Base-by-base conservation (phyloP, 352 stramenopile genomes). In the Phytopythium delawarense region DNA sequence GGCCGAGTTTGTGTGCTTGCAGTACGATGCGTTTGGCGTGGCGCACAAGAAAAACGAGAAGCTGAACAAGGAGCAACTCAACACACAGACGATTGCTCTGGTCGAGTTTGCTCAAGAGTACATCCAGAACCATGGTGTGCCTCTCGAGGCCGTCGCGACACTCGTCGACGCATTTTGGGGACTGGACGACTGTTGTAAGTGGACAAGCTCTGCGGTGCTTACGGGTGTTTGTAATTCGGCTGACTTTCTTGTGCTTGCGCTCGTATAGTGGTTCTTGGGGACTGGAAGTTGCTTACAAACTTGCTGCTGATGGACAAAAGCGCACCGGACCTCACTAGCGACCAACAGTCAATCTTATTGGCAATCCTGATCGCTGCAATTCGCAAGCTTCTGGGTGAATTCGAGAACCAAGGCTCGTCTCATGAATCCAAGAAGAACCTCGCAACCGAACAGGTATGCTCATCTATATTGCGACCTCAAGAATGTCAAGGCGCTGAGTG, bases 41-140 rank as follows among this genome's bases (percentile, higher is more conserved):
- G 79, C 85, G 2, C 74, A 87, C 30, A 72, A 74, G 12, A 87
- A 74, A 21, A 61, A 70, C 45, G 63, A 63, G 9, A 84, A 85
- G 63, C 65, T 96, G 37, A 93, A 86, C 21, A 88, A 88, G 64
- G 76, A 91, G 35, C 87, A 96, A 52, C 76, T 94, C 7, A 90
- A 89, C 49, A 94, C 83, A 35, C 87, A 96, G 72, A 84, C 84
- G 18, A 92, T 96, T 62, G 86, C 87, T 30, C 63, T 96, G n/a
- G 80, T 94, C n/a, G 85, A 96, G 65, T 96, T 96, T 67, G 85
- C 84, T 2, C 82, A 96, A 65, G 87, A 94, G 62, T 95, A 93
- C 49, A 84, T 91, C 34, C 70, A 75, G 18, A 88, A 92, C 65
- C 74, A 92, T 32, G 64, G 63, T 25, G 65, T 91, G n/a, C 79